phyloP scores from a whole-genome alignment of 129 eudicot genomes.

The Apium graveolens region DNA sequence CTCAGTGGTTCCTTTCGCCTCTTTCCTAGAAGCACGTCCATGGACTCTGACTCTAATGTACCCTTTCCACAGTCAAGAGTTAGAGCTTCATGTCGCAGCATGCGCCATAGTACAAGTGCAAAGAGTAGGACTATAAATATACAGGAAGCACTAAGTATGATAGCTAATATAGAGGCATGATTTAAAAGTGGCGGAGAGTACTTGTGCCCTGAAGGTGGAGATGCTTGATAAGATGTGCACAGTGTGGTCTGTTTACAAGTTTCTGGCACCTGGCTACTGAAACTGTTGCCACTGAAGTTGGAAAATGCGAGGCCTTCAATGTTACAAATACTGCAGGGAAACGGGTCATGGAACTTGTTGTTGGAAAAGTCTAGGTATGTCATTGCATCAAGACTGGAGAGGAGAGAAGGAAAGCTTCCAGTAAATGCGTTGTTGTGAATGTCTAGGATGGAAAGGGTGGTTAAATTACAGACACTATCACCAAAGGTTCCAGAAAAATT shows the following conservation, averaged over 20 bases:
- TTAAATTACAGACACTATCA: constrained; percentile 54
- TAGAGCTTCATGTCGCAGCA: constrained; percentile 27
- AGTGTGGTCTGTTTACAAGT: constrained; percentile 40
- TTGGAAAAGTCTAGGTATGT: constrained; percentile 76
- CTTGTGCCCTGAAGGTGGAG: constrained; percentile 20
- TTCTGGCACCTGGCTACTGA: constrained; percentile 49
- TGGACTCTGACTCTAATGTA: constrained; percentile 30
- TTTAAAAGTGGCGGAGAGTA: constrained; percentile 23
- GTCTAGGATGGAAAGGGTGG: constrained; percentile 62
- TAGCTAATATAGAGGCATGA: constrained; percentile 49
- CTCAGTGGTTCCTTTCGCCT: constrained; percentile 68
- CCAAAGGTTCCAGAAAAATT: constrained; percentile 47
- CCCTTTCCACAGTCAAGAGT: constrained; percentile 30
- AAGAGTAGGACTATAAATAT: constrained; percentile 35
- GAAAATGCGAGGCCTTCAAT: constrained; percentile 53
- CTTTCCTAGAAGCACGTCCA: constrained; percentile 48
- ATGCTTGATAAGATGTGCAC: constrained; percentile 27
- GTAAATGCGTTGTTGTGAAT: constrained; percentile 69
- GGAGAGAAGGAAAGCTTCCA: constrained; percentile 47
- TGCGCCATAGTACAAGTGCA: constrained; percentile 32
- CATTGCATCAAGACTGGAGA: constrained; percentile 54
- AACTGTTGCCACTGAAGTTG: constrained; percentile 52
- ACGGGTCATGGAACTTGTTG: constrained; percentile 42
- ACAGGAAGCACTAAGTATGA: constrained; percentile 30
- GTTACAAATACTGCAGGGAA: constrained; percentile 65